A percentile compares a stretch with the other conserved stretches of the same genome.
phyloP scores from a whole-genome alignment of 108 stramenopile genomes.

The Halocafeteria seosinensis region DNA sequence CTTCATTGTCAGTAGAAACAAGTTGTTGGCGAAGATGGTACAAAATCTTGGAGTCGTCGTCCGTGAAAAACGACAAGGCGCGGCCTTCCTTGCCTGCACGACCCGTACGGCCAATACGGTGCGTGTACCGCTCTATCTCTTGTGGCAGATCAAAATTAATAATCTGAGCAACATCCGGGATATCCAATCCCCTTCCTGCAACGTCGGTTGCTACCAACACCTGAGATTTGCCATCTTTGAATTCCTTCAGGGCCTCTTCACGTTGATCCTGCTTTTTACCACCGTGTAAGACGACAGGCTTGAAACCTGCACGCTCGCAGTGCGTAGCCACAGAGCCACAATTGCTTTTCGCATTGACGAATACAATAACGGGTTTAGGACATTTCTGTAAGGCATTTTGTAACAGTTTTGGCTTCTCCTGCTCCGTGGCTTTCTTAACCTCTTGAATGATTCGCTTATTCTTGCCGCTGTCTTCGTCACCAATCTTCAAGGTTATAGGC shows the following conservation, averaged over 20 bases:
- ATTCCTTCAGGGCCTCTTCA: slow-evolving; percentile 66
- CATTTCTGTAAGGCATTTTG: slow-evolving; percentile 1
- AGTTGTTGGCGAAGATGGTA: slow-evolving; percentile 4
- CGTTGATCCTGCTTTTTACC: slow-evolving; percentile 90
- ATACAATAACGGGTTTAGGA: slow-evolving; percentile 62
- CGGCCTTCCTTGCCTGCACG: slow-evolving; percentile 83
- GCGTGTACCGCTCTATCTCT: slow-evolving; percentile 81
- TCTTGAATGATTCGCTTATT: slow-evolving; percentile 74
- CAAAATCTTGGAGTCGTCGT: slow-evolving; percentile 5
- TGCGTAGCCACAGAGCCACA: slow-evolving; percentile 43
- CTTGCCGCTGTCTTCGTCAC: slow-evolving; percentile 70
- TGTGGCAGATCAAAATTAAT: slow-evolving; percentile 86
- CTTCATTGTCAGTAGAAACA: background rate
- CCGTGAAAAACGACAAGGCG: slow-evolving; percentile 53
- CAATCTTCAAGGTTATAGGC: slow-evolving; percentile 67
- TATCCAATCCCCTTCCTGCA: slow-evolving; percentile 85
- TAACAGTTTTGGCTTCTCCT: slow-evolving; percentile 58
- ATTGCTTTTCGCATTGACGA: slow-evolving; percentile 82
- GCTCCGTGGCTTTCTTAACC: slow-evolving; percentile 48
- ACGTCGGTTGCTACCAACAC: slow-evolving; percentile 84
- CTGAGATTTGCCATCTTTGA: slow-evolving; percentile 53
- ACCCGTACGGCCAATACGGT: slow-evolving; percentile 90
- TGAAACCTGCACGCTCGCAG: slow-evolving; percentile 55
- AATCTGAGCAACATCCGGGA: slow-evolving; percentile 77
- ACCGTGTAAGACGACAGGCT: slow-evolving; percentile 70